Conservation (phyloP, 2,329 filamentous ascomycete genomes). For the Ophiocordyceps australis region DNA sequence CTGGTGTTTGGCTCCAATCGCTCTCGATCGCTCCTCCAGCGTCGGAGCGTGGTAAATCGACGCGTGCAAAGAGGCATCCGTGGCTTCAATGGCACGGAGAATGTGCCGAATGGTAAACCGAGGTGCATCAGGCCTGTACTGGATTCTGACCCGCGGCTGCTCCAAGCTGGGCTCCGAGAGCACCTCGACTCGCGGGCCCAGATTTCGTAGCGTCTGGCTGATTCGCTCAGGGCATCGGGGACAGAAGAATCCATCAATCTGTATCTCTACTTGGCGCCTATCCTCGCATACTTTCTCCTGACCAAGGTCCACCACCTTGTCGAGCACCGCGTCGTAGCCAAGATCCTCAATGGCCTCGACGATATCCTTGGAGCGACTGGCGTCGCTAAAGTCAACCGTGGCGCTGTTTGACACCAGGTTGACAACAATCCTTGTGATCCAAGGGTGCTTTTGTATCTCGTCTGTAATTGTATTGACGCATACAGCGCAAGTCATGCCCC, state of each 20-base stretch:
- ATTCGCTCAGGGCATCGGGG: slow-evolving; percentile 48
- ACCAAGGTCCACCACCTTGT: slow-evolving; percentile 25
- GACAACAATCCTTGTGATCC: slow-evolving; percentile 38
- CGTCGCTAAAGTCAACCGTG: slow-evolving; percentile 31
- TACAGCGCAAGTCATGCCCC: slow-evolving; percentile 57
- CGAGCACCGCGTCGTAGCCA: slow-evolving; percentile 46
- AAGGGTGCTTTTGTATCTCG: slow-evolving; percentile 35
- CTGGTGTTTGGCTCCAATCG: slow-evolving; percentile 54
- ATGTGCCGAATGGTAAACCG: slow-evolving; percentile 60
- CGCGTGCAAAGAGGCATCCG: slow-evolving; percentile 47
- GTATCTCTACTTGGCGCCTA: slow-evolving; percentile 42
- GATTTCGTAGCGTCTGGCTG: slow-evolving; percentile 29
- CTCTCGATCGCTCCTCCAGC: slow-evolving; percentile 62
- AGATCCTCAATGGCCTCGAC: slow-evolving; percentile 36
- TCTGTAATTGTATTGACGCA: slow-evolving; percentile 46
- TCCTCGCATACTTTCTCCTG: slow-evolving; percentile 17
- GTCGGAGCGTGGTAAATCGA: slow-evolving; percentile 65
- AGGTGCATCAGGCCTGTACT: slow-evolving; percentile 51
- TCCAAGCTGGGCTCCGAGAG: slow-evolving; percentile 35
- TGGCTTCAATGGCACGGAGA: slow-evolving; percentile 43
- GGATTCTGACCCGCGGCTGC: slow-evolving; percentile 50
- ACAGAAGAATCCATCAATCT: slow-evolving; percentile 58
- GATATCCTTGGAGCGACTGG: slow-evolving; percentile 13
- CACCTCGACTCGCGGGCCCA: slow-evolving; percentile 32
- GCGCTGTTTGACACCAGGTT: slow-evolving; percentile 53